Base-by-base conservation (phyloP, 768 basidiomycete genomes). In the Tulasnella sp. region DNA sequence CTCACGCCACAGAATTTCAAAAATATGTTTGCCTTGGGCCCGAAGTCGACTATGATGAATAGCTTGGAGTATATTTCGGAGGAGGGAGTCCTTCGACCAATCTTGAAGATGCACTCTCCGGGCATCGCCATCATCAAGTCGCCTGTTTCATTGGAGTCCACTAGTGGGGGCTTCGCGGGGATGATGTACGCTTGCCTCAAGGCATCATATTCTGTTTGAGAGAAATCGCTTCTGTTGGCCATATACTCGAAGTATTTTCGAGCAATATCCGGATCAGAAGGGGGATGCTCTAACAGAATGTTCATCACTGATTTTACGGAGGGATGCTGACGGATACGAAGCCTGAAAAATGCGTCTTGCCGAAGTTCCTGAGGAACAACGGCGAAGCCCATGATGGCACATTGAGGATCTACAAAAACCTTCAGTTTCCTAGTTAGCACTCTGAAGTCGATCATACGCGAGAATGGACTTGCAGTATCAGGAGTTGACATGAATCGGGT, bases 1-100 rank as follows among this genome's bases (percentile, higher is more conserved):
- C 79, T 83, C 13, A 91, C 86, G 9, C 95, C 93, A 58, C 88
- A 88, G 2, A 84, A 81, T 47, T 73, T 75, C 39, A 99, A 69
- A 66, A 99, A 96, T 3, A 74, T 70, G 58, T 91, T 93, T 22
- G 83, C 93, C 4, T 71, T 67, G 1, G 72, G 61, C 2, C 91
- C 92, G 61, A 93, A 95, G 62, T 93, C 81, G 44, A 98, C 78
- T 58, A 91, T 95, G 29, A 76, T 72, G 60, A 96, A 95, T 1
- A 93, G 66, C 56, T 82, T 81, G 3, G 82, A 82, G 60, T 86
- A 82, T 33, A 89, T 77, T 31, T 73, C 71, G 22, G 74, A 53
- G 41, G 48, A 35, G 10, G 24, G 13, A 24, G 20, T 31, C 25
- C 33, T 34, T n/a, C n/a, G n/a, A 68, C 70, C 67, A 25, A 70